Conservation (phyloP, 495 filamentous ascomycete species). For the Hyphodiscus hymeniophilus region DNA sequence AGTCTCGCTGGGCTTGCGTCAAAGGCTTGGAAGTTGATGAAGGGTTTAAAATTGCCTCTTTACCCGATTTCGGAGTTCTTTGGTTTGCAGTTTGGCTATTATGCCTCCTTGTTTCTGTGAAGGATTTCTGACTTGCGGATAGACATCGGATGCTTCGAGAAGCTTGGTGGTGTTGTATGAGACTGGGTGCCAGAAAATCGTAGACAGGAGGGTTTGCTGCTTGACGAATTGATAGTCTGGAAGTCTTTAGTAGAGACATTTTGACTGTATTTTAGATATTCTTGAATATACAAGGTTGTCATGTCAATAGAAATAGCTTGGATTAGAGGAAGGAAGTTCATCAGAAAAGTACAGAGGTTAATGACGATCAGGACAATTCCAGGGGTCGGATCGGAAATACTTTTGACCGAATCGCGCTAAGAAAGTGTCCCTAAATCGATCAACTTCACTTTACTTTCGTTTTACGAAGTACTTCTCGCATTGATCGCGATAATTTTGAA, state of each 20-base stretch:
- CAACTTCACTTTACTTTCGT: too few relatives aligned
- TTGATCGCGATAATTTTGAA: too few relatives aligned
- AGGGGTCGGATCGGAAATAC: too few relatives aligned
- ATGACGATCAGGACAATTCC: too few relatives aligned
- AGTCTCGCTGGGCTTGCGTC: conserved; percentile 59
- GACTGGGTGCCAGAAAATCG: conserved; percentile 25
- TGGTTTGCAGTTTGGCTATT: not conserved
- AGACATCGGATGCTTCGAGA: conserved; percentile 5
- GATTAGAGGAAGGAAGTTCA: too few relatives aligned
- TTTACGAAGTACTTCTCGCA: too few relatives aligned
- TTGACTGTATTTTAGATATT: not conserved
- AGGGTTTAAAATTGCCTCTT: conserved; percentile 6
- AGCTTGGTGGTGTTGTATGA: conserved; percentile 7
- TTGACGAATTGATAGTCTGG: conserved; percentile 1
- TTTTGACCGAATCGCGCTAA: too few relatives aligned
- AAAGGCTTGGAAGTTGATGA: conserved; percentile 42
- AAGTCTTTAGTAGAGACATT: conserved; percentile 10
- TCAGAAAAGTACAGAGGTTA: too few relatives aligned
- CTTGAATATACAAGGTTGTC: not conserved
- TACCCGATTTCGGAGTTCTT: conserved; percentile 5
- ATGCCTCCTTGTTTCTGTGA: not conserved
- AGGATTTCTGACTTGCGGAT: conserved; percentile 4
- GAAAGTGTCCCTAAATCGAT: too few relatives aligned
- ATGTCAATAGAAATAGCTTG: not conserved
- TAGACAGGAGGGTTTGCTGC: conserved; percentile 14